These are phyloP conservation scores for Schwanniomyces yamadae DNA, from an alignment of 805 yeast species.

Conservation along the genomic window DNA sequence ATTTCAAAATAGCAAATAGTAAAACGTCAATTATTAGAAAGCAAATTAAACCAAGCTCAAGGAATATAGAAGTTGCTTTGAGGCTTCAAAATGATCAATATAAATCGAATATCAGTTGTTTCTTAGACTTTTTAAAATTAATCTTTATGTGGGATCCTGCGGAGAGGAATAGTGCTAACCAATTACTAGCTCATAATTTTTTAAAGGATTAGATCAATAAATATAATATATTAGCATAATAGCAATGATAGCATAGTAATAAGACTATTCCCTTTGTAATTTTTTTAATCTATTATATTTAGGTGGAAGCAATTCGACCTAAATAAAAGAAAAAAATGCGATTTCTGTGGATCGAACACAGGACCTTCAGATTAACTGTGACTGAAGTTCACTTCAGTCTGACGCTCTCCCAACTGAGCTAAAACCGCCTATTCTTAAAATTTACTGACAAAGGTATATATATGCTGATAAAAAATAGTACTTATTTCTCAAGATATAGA, in stretches of 20 bases:
- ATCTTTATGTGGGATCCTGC: constrained; percentile 40
- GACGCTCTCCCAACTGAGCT: constrained; percentile 43
- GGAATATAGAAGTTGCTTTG: constrained; percentile 28
- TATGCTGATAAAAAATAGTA: no score
- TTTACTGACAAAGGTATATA: no score
- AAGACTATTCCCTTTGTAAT: no score
- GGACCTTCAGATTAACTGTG: constrained; percentile 29
- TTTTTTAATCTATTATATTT: no score
- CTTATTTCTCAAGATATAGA: no score
- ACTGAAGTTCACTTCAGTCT: constrained; percentile 35
- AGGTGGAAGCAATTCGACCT: no score
- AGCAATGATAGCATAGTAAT: no score
- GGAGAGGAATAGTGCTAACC: constrained; percentile 25
- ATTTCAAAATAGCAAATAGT: constrained; percentile 21
- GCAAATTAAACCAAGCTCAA: constrained; percentile 28
- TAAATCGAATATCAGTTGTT: constrained; percentile 12
- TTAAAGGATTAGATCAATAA: constrained; percentile 16
- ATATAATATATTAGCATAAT: no score
- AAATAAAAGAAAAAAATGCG: constrained; percentile 22
- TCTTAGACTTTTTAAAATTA: constrained; percentile 26
- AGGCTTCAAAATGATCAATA: constrained; percentile 14
- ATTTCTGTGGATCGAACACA: constrained; percentile 29
- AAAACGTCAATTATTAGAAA: constrained; percentile 15
- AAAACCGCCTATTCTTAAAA: constrained; percentile 22
- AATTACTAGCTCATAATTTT: constrained; percentile 26